phyloP scores from a whole-genome alignment of 768 basidiomycete species.

The Jaapia argillacea region DNA sequence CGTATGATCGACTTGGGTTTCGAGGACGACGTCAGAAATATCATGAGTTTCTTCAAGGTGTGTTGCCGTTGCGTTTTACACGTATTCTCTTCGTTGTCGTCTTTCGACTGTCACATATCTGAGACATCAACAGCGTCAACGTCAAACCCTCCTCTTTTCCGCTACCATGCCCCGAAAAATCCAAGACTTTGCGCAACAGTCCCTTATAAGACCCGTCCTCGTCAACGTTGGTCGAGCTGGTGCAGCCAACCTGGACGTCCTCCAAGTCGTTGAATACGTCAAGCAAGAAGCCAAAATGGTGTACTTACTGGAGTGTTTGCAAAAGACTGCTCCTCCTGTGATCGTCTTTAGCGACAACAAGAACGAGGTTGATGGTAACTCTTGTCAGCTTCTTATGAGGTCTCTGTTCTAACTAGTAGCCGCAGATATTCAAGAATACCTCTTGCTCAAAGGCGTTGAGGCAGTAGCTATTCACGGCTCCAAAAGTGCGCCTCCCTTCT shows the following conservation, averaged over 20 bases:
- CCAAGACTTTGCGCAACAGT: slow-evolving; percentile 96
- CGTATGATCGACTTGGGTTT: slow-evolving; percentile 99
- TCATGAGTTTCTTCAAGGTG: slow-evolving; percentile 99
- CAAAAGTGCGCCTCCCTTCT: slow-evolving; percentile 53
- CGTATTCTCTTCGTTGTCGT: slow-evolving; percentile 15
- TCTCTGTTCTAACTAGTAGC: slow-evolving; percentile 3
- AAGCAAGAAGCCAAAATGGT: slow-evolving; percentile 99
- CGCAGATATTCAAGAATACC: slow-evolving; percentile 96
- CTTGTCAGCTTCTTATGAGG: background rate
- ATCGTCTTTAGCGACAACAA: slow-evolving; percentile 99
- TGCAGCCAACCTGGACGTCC: slow-evolving; percentile 92
- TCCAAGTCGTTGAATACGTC: slow-evolving; percentile 96
- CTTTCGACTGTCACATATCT: background rate
- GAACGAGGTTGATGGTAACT: slow-evolving; percentile 96
- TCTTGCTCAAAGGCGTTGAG: slow-evolving; percentile 93
- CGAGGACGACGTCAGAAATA: slow-evolving; percentile 96
- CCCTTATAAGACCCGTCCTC: slow-evolving; percentile 87
- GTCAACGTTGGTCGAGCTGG: slow-evolving; percentile 98
- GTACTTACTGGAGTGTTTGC: slow-evolving; percentile 92
- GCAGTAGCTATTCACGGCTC: slow-evolving; percentile 98
- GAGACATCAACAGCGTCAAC: slow-evolving; percentile 70
- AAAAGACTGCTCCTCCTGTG: slow-evolving; percentile 96
- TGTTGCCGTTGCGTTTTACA: no score
- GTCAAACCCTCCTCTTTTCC: slow-evolving; percentile 94
- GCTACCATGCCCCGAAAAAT: slow-evolving; percentile 99